Evolutionary conservation across 768 basidiomycete genomes (phyloP), one percentile per base, ranked within the genome.

Genomic region (Austroboletus festivus): DNA sequence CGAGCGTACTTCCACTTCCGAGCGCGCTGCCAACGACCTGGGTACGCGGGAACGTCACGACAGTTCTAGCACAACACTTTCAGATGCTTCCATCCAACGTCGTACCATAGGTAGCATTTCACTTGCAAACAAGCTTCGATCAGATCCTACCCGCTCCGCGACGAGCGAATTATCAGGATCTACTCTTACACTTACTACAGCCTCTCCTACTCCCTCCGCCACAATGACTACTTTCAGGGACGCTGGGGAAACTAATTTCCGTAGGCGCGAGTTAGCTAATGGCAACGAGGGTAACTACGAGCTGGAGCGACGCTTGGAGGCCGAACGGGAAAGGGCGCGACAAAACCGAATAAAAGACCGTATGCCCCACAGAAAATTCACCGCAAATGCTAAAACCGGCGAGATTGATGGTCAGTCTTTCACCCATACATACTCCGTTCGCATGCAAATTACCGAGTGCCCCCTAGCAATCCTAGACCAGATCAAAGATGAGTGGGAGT

Each of bases 401-500:
- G 90, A 93, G 62, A 89, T 95, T 56, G 93, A 94, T 64, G 88
- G 89, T 85, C 65, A 57, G 83, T 70, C n/a, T 46, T n/a, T 18
- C 23, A 26, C 20, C n/a, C 12, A 38, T 52, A 33, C 23, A n/a
- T 40, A 8, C 23, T 9, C 12, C 30, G 19, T 21, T 15, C 3
- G 5, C 10, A 37, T 23, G 21, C 13, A 31, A 33, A 47, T 53
- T 13, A 50, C 48, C 48, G 44, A 44, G 30, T 37, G 12, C 9
- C 4, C 18, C 42, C 15, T 54, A 94, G 91, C 88, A 53, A 78
- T 95, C 13, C 69, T 96, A 52, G 84, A 90, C 54, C 83, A 90
- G 66, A 89, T 96, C 55, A 83, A 80, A 61, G 85, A 89, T 55
- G 91, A 87, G 47, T 96, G 93, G 93, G 88, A 89, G 58, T 86